Base-by-base conservation (phyloP, 225 moss, liverwort and hornwort species). In the Polytrichum formosum region DNA sequence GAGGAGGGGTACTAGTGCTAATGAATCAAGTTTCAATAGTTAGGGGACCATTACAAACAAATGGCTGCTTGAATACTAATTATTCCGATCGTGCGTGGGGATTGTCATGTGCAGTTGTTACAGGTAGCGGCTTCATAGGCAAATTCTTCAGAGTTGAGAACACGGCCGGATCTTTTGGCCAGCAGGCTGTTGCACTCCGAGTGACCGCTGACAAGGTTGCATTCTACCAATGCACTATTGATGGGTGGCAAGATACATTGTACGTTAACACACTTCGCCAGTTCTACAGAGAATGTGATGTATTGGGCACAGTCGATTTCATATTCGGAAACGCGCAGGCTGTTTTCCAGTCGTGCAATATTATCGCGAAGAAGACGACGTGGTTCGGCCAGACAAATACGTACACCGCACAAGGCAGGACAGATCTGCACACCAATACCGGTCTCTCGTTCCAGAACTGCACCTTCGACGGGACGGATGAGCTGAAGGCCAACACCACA, bases 221-320 rank as follows among this genome's bases (percentile, higher is more conserved):
- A 0, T 73, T 91, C 28, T 75, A 83, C 64, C 73, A 83, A 28
- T 91, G 91, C 35, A 78, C 81, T 1, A 28, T 93, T 4, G 89
- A 91, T 31, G 84, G 87, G 56, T 93, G 66, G 68, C 93, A 93
- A 72, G 93, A 93, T 72, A 91, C 93, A 1, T 68, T 90, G 6
- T 93, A 91, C 71, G 73, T 72, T 6, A 89, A 93, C 78, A 54
- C 82, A 1, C 80, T 79, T 16, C 85, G 91, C 5, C 93, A 93
- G 26, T 93, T 84, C 69, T 91, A 72, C 82, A 81, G 76, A 7
- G 85, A 87, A 64, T 91, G 90, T 68, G 80, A 67, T 16, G 19
- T 93, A 7, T 37, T 53, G 0, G 93, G 93, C 17, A 91, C 91
- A 0, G 78, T 90, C 3, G 93, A 93, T 66, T 91, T 87, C 82